phyloP scores from a whole-genome alignment of 495 filamentous ascomycete genomes.

The Penicillium silybi region DNA sequence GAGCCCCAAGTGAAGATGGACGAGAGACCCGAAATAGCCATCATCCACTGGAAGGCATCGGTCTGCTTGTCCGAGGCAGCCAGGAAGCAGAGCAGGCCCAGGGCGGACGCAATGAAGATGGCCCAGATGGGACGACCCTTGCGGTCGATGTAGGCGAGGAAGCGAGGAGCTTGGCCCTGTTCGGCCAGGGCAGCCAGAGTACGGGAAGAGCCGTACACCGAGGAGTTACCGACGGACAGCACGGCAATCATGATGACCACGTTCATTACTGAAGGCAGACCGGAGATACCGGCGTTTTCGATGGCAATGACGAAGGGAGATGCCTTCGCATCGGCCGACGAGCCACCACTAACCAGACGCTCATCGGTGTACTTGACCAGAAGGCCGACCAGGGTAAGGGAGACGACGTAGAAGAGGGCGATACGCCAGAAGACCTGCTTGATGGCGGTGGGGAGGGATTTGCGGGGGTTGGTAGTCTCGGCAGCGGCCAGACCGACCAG shows the following conservation, averaged over 20 bases:
- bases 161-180: slow-evolving; percentile 72
- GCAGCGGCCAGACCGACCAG: slow-evolving; percentile 89
- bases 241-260: slow-evolving; percentile 86
- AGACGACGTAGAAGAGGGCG: slow-evolving; percentile 78
- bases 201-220: slow-evolving; percentile 82
- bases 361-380: slow-evolving; percentile 67
- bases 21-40: slow-evolving; percentile 82
- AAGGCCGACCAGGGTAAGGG: slow-evolving; percentile 67
- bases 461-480: slow-evolving; percentile 82
- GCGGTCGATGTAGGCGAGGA: slow-evolving; percentile 79
- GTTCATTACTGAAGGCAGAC: slow-evolving; percentile 82
- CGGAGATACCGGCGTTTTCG: slow-evolving; percentile 68
- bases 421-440: slow-evolving; percentile 98
- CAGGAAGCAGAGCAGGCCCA: slow-evolving; percentile 79
- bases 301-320: slow-evolving; percentile 93
- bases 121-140: slow-evolving; percentile 74
- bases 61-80: slow-evolving; percentile 61
- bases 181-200: slow-evolving; percentile 84
- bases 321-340: slow-evolving; percentile 61
- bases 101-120: slow-evolving; percentile 60
- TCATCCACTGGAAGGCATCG: slow-evolving; percentile 78
- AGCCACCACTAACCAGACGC: slow-evolving; percentile 52
- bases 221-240: slow-evolving; percentile 80
- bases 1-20: slow-evolving; percentile 93
- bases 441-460: slow-evolving; percentile 78